phyloP scores from a whole-genome alignment of 2,329 filamentous ascomycete genomes.

The Zymoseptoria ardabiliae region DNA sequence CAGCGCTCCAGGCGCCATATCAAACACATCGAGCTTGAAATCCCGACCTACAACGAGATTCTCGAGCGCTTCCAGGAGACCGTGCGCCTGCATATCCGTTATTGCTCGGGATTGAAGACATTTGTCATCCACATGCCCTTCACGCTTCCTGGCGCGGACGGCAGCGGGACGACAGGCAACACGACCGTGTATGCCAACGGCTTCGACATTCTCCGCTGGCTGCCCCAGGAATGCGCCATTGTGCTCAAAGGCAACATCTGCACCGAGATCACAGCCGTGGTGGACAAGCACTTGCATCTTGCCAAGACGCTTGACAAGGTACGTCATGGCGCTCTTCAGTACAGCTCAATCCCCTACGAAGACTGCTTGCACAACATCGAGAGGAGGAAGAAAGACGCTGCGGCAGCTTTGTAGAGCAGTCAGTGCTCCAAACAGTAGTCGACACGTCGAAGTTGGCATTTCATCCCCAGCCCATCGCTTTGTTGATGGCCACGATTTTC shows the following conservation, averaged over 20 bases:
- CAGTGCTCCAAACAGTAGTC: background rate
- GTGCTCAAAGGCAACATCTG: conserved; percentile 34
- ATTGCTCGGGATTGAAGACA: conserved; percentile 39
- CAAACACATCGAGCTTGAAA: conserved; percentile 37
- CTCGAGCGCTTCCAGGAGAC: conserved; percentile 41
- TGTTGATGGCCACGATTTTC: background rate
- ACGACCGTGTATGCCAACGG: conserved; percentile 41
- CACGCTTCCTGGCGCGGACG: conserved; percentile 25
- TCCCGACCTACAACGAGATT: conserved; percentile 41
- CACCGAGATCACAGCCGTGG: conserved; percentile 35
- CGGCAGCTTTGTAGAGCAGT: background rate
- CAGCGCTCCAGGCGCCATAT: conserved; percentile 39
- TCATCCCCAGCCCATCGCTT: background rate
- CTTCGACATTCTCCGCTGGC: conserved; percentile 41
- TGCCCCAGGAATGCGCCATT: conserved; percentile 37
- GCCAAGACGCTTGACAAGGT: conserved; percentile 37
- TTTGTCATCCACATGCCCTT: conserved; percentile 36
- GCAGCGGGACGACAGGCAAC: conserved; percentile 28
- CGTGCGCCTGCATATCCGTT: conserved; percentile 38
- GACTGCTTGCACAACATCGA: background rate
- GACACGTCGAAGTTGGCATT: background rate
- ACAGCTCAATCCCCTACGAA: background rate
- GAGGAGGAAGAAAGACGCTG: conserved; percentile 1
- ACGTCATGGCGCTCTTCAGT: conserved; percentile 10
- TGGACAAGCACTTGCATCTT: conserved; percentile 36